Conservation (phyloP, 2,329 filamentous ascomycete species). For the Epichloe sylvatica region DNA sequence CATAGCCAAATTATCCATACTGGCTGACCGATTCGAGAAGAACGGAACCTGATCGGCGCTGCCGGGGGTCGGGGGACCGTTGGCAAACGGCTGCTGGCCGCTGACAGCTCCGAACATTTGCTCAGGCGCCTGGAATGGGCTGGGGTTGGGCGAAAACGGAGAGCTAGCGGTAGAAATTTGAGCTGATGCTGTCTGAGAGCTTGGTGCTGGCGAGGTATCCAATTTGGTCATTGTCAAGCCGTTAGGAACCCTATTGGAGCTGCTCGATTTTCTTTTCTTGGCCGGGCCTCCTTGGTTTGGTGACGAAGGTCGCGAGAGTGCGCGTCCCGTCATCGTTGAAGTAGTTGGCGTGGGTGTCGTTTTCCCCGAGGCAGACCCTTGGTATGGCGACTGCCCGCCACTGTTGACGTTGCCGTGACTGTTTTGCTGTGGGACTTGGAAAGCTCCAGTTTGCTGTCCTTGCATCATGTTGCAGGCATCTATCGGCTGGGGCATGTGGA, state of each 20-base stretch:
- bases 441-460: conserved; percentile 24
- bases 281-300: conserved; percentile 53
- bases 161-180: conserved; percentile 32
- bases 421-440: conserved; percentile 39
- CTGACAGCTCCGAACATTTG: conserved; percentile 30
- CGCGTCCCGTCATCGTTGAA: conserved; percentile 11
- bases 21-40: conserved; percentile 43
- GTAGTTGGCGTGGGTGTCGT: conserved; percentile 17
- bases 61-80: conserved; percentile 55
- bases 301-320: conserved; percentile 59
- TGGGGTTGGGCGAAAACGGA: conserved; percentile 37
- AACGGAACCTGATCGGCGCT: conserved; percentile 47
- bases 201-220: conserved; percentile 40
- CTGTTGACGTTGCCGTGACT: conserved; percentile 48
- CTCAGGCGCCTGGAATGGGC: conserved; percentile 31
- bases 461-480: conserved; percentile 21
- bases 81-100: conserved; percentile 31
- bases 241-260: conserved; percentile 54
- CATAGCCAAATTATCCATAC: conserved; percentile 50
- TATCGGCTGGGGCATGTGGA: conserved; percentile 7
- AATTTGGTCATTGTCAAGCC: conserved; percentile 71
- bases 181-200: conserved; percentile 21
- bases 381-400: conserved; percentile 26
- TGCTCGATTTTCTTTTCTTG: conserved; percentile 74
- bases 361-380: conserved; percentile 17